A percentile compares a stretch with the other conserved stretches of the same genome.
These are phyloP conservation scores for Exserohilum rostratum DNA, from an alignment of 2,329 filamentous ascomycete genomes.

Conservation along the genomic window DNA sequence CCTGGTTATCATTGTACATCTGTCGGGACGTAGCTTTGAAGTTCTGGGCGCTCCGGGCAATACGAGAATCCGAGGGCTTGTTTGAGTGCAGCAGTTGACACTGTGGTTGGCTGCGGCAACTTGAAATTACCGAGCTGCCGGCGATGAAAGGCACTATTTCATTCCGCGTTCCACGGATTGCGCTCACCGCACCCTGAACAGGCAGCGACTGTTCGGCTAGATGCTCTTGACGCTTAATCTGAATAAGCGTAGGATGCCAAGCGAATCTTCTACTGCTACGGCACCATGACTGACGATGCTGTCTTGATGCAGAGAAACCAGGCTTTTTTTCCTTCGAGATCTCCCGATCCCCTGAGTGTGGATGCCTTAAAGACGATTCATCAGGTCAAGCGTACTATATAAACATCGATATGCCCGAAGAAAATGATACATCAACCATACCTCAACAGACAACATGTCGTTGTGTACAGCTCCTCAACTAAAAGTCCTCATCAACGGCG, in stretches of 20 bases:
- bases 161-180: neutral
- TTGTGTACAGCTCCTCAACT: conserved; percentile 18
- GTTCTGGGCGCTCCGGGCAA: neutral
- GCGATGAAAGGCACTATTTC: neutral
- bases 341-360: neutral
- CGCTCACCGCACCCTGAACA: neutral
- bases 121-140: neutral
- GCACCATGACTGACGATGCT: neutral
- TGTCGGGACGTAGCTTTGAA: neutral
- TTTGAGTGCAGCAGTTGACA: neutral
- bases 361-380: neutral
- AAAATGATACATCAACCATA: too few relatives aligned
- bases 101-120: neutral
- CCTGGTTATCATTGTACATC: neutral
- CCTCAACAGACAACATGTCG: conserved; percentile 4
- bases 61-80: neutral
- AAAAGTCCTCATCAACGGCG: conserved; percentile 47
- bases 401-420: neutral
- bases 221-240: neutral
- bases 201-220: neutral
- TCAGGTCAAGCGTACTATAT: neutral
- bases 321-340: neutral
- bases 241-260: neutral
- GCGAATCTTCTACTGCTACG: neutral
- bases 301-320: neutral